Evolutionary conservation across 192 early-diverging fungal species (phyloP).

Genomic region (Backusella luteola): DNA sequence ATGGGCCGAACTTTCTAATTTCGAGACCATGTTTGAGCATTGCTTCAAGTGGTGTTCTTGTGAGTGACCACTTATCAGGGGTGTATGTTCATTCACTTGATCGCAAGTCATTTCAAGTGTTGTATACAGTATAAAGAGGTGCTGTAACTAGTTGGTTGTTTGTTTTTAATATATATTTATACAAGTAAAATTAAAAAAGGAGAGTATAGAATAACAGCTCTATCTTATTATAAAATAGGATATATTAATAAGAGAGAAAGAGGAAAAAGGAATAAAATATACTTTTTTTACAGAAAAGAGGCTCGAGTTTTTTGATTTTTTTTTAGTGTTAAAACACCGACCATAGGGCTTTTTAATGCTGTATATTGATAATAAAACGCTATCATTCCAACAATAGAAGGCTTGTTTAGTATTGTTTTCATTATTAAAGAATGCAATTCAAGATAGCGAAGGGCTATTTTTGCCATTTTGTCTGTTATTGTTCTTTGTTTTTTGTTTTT

Average conservation of each 20-base stretch:
- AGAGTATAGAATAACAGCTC: not conserved
- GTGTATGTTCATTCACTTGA: conserved; percentile 4
- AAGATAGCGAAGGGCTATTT: not conserved
- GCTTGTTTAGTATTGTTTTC: not conserved
- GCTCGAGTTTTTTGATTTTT: not conserved
- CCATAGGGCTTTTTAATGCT: not conserved
- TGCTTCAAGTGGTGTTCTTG: not conserved
- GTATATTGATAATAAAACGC: not conserved
- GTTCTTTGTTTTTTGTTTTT: no score
- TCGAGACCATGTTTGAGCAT: conserved; percentile 25
- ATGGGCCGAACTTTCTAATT: not conserved
- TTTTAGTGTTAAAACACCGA: not conserved
- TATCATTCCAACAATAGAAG: not conserved
- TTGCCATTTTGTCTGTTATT: not conserved
- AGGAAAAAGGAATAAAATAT: not conserved
- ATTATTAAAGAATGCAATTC: no score
- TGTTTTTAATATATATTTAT: not conserved
- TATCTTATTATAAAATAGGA: not conserved
- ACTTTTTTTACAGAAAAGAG: not conserved
- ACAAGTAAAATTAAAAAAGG: not conserved
- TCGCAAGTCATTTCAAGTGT: not conserved
- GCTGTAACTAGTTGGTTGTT: no score
- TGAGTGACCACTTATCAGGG: not conserved
- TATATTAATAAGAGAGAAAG: not conserved
- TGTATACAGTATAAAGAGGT: not conserved